phyloP scores from a whole-genome alignment of 106 monocot genomes.

The Dendrobium officinale region DNA sequence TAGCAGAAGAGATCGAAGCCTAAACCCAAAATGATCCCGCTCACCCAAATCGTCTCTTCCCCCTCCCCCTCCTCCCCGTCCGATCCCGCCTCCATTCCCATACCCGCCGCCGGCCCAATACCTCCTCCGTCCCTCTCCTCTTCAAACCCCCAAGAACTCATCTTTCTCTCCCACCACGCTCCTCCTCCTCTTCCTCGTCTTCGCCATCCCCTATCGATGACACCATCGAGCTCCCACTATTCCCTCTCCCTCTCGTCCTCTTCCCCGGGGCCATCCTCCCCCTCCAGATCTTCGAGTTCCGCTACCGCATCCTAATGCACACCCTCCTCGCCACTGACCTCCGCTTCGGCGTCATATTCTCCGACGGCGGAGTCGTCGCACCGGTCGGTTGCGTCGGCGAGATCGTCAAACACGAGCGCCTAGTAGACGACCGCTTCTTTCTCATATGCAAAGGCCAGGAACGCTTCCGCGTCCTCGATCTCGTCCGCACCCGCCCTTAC shows the following conservation, averaged over 20 bases:
- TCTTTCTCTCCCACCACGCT: conserved; percentile 3
- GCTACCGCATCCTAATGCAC: conserved; percentile 98
- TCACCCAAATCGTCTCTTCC: conserved; percentile 6
- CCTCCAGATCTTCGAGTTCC: conserved; percentile 98
- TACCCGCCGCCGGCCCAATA: conserved; percentile 2
- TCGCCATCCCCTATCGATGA: conserved; percentile 5
- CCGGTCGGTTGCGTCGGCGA: conserved; percentile 90
- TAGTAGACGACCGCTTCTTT: conserved; percentile 89
- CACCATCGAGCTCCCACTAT: conserved; percentile 62
- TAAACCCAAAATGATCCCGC: background rate
- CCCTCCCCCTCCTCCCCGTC: conserved; percentile 4
- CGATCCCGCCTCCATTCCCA: background rate
- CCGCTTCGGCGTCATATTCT: conserved; percentile 82
- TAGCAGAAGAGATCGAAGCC: background rate
- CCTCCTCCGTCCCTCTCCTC: conserved; percentile 3
- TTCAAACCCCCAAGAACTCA: background rate
- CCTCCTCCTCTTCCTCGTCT: conserved; percentile 6
- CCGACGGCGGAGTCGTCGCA: conserved; percentile 44
- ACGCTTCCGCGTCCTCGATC: conserved; percentile 62
- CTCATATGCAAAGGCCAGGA: conserved; percentile 97
- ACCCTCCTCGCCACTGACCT: conserved; percentile 82
- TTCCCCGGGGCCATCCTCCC: conserved; percentile 82
- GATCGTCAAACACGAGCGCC: conserved; percentile 86
- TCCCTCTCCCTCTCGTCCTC: conserved; percentile 89
- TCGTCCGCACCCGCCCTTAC: conserved; percentile 69